Evolutionary conservation across 345 rosid genomes (phyloP).

Genomic region (Melaleuca quinquenervia): DNA sequence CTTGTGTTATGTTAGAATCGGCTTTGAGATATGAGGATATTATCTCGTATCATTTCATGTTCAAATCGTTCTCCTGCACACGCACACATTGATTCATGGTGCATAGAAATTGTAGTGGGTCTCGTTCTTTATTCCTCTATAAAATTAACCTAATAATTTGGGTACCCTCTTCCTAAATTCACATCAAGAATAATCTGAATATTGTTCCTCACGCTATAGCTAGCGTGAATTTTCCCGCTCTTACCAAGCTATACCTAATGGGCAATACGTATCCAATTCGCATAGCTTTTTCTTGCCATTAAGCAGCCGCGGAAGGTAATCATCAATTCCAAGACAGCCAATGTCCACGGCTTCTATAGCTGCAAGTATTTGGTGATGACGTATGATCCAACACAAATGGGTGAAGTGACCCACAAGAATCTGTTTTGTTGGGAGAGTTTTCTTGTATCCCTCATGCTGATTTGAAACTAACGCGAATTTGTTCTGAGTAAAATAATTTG

Average conservation of each 20-base stretch:
- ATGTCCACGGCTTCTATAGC: not conserved
- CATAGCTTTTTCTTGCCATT: not conserved
- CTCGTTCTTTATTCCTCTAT: not conserved
- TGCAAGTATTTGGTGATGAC: not conserved
- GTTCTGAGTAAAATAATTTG: not conserved
- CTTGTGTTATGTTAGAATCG: not conserved
- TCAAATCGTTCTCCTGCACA: not conserved
- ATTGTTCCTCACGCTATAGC: not conserved
- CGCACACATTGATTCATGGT: too few relatives aligned
- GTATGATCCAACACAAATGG: not conserved
- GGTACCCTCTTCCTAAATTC: not conserved
- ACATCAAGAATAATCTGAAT: not conserved
- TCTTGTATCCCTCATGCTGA: not conserved
- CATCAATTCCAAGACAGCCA: not conserved
- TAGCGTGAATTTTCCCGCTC: not conserved
- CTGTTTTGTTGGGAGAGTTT: not conserved
- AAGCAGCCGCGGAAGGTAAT: not conserved
- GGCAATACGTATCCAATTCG: not conserved
- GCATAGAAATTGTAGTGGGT: too few relatives aligned
- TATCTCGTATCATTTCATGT: not conserved
- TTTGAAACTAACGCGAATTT: not conserved
- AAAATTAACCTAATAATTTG: not conserved
- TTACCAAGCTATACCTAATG: not conserved
- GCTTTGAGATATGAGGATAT: not conserved
- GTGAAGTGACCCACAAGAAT: slow-evolving; percentile 6